Evolutionary conservation across 441 rosid genomes (phyloP), one percentile per base, ranked within the genome.

Genomic region (Jatropha podagrica): DNA sequence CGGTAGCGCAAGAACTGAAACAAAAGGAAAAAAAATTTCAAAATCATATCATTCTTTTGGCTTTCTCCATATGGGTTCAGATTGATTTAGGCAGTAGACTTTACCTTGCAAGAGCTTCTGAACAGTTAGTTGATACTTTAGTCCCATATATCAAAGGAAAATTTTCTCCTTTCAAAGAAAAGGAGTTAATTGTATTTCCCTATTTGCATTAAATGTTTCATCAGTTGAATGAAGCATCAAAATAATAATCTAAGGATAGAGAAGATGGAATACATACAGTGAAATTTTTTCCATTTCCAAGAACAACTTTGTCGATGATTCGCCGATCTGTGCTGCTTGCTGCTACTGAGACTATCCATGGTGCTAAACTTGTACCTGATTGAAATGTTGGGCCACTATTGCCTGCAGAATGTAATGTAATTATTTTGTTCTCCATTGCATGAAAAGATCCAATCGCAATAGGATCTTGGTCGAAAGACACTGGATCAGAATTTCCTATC

Each of bases 321-420:
- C n/a, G 52, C 0, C 91, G 88, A 68, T 88, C 86, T 0, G 71
- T 86, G 77, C 76, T 82, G 68, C 88, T 88, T 44, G 88, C 93
- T 48, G 89, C 91, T 3, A 88, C 84, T 7, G 88, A 51, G 37
- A 91, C 78, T 4, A 85, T 56, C 91, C 92, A 89, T 1, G 90
- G 92, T 0, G 93, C 85, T 27, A 83, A 56, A 64, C 89, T 88
- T 0, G 40, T 2, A 0, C 77, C 77, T 0, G 74, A 15, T 8
- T 63, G 71, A 1, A 5, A 7, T 2, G 37, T 15, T 2, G 80
- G 75, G 7, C 92, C 92, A 32, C 2, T 6, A 37, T 89, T 90
- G 23, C 94, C 89, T 4, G 86, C 91, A 15, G 88, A 74, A 0
- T 82, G 79, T 0, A 71, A 44, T 27, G 79, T 79, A 61, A 90